phyloP scores from a whole-genome alignment of 2,329 filamentous ascomycete genomes.

The Alternaria sp. region DNA sequence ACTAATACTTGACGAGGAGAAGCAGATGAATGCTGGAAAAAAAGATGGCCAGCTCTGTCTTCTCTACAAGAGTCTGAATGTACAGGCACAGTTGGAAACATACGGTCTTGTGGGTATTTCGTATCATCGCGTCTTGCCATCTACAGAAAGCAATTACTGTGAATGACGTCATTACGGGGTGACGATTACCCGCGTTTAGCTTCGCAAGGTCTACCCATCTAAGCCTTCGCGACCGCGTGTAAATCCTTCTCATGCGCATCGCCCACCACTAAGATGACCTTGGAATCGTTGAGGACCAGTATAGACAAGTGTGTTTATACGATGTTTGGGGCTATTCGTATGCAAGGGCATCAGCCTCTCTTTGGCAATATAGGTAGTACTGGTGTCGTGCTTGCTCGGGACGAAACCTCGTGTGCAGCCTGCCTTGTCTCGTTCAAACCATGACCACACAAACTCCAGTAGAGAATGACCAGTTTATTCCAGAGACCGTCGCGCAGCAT shows the following conservation, averaged over 20 bases:
- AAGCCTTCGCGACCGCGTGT: not conserved
- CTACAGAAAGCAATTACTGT: not conserved
- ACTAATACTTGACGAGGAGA: not conserved
- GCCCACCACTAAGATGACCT: not conserved
- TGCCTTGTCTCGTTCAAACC: not conserved
- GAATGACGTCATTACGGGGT: not conserved
- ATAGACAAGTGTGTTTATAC: not conserved
- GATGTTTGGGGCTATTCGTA: not conserved
- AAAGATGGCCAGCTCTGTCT: not conserved
- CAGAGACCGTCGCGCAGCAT: slow-evolving; percentile 31
- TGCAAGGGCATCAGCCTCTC: not conserved
- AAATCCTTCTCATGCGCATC: not conserved
- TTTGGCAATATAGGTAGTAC: not conserved
- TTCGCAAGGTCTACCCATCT: slow-evolving; percentile 7
- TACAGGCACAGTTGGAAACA: not conserved
- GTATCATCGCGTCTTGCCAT: not conserved
- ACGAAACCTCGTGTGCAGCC: not conserved
- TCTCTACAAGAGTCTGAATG: too few species aligned
- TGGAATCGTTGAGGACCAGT: not conserved
- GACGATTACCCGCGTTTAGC: not conserved
- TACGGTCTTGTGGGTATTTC: not conserved
- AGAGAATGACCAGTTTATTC: slow-evolving; percentile 22
- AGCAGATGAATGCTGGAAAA: not conserved
- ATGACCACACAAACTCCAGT: not conserved
- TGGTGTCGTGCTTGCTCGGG: not conserved